Conservation (phyloP, 495 filamentous ascomycete species). For the Cryomyces minteri region DNA sequence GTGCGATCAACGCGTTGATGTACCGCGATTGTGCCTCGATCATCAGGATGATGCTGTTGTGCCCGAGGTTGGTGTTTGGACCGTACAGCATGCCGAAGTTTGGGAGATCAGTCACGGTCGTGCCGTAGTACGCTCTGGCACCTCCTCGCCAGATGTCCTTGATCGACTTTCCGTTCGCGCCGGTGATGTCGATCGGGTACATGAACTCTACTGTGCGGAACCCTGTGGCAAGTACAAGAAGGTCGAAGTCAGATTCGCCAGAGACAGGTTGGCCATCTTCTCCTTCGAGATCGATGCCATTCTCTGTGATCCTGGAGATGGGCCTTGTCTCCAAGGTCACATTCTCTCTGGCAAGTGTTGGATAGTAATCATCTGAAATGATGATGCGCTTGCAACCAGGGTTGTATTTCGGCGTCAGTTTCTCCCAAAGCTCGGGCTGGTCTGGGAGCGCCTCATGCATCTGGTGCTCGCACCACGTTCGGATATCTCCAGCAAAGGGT, state of each 20-base stretch:
- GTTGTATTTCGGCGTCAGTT: constrained; percentile 30
- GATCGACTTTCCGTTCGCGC: constrained; percentile 23
- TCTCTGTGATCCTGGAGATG: constrained; percentile 25
- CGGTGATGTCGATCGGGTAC: constrained; percentile 31
- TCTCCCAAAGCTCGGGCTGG: constrained; percentile 28
- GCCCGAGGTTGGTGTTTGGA: constrained; percentile 35
- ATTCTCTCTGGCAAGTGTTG: constrained; percentile 23
- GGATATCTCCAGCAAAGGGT: constrained; percentile 16
- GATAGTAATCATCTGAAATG: constrained; percentile 36
- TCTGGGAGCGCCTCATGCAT: constrained; percentile 22
- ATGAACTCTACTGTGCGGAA: constrained; percentile 37
- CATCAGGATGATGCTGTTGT: constrained; percentile 39
- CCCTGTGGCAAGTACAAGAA: constrained; percentile 35
- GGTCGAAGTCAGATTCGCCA: constrained; percentile 23
- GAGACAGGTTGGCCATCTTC: constrained; percentile 3
- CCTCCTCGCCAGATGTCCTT: constrained; percentile 30
- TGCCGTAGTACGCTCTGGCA: constrained; percentile 28
- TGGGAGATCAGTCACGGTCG: constrained; percentile 28
- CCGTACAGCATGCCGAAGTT: constrained; percentile 42
- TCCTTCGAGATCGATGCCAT: constrained; percentile 25
- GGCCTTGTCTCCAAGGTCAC: constrained; percentile 29
- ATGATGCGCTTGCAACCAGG: constrained; percentile 38
- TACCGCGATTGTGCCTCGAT: constrained; percentile 39
- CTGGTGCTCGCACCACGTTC: constrained; percentile 10
- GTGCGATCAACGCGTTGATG: constrained; percentile 27